Evolutionary conservation across 306 rosid species (phyloP), one percentile per base, ranked within the genome.

Genomic region (Adenanthera pavonina): DNA sequence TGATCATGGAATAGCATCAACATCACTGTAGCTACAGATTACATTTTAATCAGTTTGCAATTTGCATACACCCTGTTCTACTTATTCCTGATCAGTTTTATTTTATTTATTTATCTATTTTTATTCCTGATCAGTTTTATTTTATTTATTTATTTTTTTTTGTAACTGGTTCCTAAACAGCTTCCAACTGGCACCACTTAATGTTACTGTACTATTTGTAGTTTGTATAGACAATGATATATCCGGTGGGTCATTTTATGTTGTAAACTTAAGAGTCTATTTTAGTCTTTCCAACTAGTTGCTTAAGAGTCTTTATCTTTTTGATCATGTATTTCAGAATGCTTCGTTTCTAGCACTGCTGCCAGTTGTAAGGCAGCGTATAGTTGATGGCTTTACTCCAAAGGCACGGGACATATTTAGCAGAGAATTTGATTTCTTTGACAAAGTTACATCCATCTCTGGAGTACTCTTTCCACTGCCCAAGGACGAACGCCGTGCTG

Each of bases 391-490:
- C 74, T 95, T 95, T 76, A 87, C 62, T 82, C 84, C 89, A 60
- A 95, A 89, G 88, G 99, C 97, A 46, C 91, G 52, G 10, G 98
- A 93, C 83, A 7, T 95, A 67, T 95, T 93, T 78, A 86, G 49
- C 52, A 90, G 98, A 84, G 99, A 95, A 82, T 95, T 95, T 87
- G 94, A 93, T 89, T 95, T 95, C 90, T 93, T 95, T 79, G 98
- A 95, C 88, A 92, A 95, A 90, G 98, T 95, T 84, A 95, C 99
- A 46, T 93, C 99, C 76, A 93, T 95, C 81, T 95, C 99, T 12
- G 99, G 99, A 59, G 86, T 87, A 64, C 97, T 95, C 68, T 89
- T 74, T 82, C 96, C 94, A 25, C 88, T 93, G 82, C 91, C 94
- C 17, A 95, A 95, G 88, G 99, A 92, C 75, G 97, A 95, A 83